Conservation (phyloP, 1,284 basidiomycete species). For the Singerocomus inundabilis region DNA sequence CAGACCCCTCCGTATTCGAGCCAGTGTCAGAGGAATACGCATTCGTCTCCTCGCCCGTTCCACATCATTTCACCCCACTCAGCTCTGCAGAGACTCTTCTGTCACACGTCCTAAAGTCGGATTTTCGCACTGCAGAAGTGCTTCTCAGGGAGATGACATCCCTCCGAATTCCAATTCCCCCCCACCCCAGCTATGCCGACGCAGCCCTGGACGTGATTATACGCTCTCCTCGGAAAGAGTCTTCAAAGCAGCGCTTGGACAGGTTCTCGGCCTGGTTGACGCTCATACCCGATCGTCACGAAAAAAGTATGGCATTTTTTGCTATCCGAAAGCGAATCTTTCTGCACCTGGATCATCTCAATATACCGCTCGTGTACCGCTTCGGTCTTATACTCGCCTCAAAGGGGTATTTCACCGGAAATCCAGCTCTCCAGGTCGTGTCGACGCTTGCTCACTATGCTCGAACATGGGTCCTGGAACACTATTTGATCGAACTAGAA, state of each 20-base stretch:
- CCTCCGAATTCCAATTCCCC: slow-evolving; percentile 23
- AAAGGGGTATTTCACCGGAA: slow-evolving; percentile 26
- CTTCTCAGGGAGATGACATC: slow-evolving; percentile 30
- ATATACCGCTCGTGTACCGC: slow-evolving; percentile 24
- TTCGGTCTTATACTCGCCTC: slow-evolving; percentile 29
- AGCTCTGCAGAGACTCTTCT: slow-evolving; percentile 25
- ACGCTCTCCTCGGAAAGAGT: slow-evolving; percentile 3
- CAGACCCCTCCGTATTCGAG: slow-evolving; percentile 30
- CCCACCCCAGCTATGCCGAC: slow-evolving; percentile 23
- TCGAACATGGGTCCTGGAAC: slow-evolving; percentile 12
- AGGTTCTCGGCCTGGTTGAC: slow-evolving; percentile 28
- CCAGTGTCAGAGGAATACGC: slow-evolving; percentile 28
- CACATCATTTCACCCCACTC: slow-evolving; percentile 20
- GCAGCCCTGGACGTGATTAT: slow-evolving; percentile 28
- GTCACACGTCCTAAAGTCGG: slow-evolving; percentile 19
- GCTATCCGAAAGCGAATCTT: slow-evolving; percentile 27
- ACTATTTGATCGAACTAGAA: slow-evolving; percentile 25
- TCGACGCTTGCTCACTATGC: slow-evolving; percentile 29
- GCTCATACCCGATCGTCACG: slow-evolving; percentile 26
- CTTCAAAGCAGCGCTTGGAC: slow-evolving; percentile 13
- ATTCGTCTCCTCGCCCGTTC: slow-evolving; percentile 2
- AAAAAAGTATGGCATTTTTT: slow-evolving; percentile 20
- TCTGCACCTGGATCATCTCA: slow-evolving; percentile 27
- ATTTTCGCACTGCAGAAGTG: slow-evolving; percentile 24
- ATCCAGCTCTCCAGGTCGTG: slow-evolving; percentile 21